These are phyloP conservation scores for Sorghum bicolor DNA, from an alignment of 176 grass and related monocot species.

Conservation along the genomic window DNA sequence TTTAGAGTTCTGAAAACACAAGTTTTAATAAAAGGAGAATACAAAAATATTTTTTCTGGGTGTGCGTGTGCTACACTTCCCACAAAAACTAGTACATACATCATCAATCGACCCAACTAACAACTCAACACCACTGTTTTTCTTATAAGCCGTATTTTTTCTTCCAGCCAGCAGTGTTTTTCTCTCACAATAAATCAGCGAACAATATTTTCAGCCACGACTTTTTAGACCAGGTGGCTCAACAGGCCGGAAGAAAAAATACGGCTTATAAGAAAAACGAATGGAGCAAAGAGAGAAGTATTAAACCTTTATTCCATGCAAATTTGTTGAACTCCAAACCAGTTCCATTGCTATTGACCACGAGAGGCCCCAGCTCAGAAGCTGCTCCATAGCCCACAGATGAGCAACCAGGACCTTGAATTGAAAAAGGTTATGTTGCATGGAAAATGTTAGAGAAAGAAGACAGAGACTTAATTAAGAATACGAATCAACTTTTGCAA, in stretches of 20 bases:
- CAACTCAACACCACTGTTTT: neutral
- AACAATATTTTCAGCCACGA: no score
- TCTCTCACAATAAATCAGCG: no score
- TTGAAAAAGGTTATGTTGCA: neutral
- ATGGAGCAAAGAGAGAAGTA: neutral
- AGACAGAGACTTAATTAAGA: neutral
- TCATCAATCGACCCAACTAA: neutral
- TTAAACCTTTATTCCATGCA: constrained; percentile 81
- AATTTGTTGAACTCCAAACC: constrained; percentile 77
- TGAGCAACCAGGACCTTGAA: constrained; percentile 80
- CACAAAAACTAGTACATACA: neutral
- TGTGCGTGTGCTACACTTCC: neutral
- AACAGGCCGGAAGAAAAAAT: neutral
- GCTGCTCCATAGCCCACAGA: constrained; percentile 92
- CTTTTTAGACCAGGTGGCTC: no score
- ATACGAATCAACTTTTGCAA: neutral
- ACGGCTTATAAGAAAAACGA: no score
- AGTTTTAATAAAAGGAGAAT: no score
- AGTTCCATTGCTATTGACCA: constrained; percentile 61
- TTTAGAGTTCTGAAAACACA: no score
- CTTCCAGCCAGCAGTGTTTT: no score
- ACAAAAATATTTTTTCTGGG: no score
- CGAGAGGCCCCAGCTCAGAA: constrained; percentile 67
- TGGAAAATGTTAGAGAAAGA: neutral
- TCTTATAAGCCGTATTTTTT: no score